Conservation (phyloP, 208 protist species). For the Wallacemonas rigidus region DNA sequence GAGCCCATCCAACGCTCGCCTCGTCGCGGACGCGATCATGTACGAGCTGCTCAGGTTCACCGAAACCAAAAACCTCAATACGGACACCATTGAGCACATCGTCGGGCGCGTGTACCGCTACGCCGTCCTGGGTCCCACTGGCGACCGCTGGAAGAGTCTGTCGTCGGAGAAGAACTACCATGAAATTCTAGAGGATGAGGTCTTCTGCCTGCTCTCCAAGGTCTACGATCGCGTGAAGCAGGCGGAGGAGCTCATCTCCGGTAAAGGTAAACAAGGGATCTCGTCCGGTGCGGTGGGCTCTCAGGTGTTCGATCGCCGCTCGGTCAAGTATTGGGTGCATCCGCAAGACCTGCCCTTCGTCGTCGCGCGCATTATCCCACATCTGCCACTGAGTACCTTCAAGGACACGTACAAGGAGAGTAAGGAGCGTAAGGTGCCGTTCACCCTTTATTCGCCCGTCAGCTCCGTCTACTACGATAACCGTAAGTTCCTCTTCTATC, state of each 20-base stretch:
- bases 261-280: constrained; percentile 52
- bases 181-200: constrained; percentile 59
- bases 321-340: constrained; percentile 91
- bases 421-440: constrained; percentile 55
- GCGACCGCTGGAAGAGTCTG: constrained; percentile 81
- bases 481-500: constrained; percentile 84
- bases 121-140: constrained; percentile 78
- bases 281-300: constrained; percentile 67
- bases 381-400: constrained; percentile 86
- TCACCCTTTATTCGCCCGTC: constrained; percentile 72
- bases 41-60: constrained; percentile 85
- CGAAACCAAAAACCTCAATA: constrained; percentile 86
- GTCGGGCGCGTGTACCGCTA: constrained; percentile 87
- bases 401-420: constrained; percentile 79
- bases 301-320: constrained; percentile 87
- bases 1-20: constrained; percentile 53
- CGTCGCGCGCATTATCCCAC: constrained; percentile 88
- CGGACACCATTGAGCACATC: constrained; percentile 88
- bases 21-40: constrained; percentile 73
- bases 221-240: constrained; percentile 79
- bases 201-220: constrained; percentile 70
- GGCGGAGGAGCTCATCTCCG: constrained; percentile 66
- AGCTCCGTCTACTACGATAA: constrained; percentile 92
- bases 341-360: constrained; percentile 86
- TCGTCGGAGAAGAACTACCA: constrained; percentile 63